phyloP scores from a whole-genome alignment of 2,329 filamentous ascomycete genomes.

The Ceratocystis harringtonii region DNA sequence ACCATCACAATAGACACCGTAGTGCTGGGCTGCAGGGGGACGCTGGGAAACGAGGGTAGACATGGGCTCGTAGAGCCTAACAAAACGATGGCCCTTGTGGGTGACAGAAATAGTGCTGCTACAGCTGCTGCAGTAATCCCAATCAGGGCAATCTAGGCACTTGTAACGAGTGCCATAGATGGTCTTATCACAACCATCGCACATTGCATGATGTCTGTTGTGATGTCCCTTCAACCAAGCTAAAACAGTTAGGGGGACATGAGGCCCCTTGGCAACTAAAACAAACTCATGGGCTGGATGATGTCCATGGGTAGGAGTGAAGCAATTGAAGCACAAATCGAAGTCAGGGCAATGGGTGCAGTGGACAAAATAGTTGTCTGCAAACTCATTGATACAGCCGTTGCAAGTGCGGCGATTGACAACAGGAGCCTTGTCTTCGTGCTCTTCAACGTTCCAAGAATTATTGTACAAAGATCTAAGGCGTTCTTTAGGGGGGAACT shows the following conservation, averaged over 20 bases:
- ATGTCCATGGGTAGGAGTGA: conserved; percentile 70
- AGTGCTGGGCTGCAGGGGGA: conserved; percentile 40
- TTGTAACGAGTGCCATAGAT: conserved; percentile 89
- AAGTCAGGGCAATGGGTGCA: conserved; percentile 78
- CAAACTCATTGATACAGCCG: conserved; percentile 42
- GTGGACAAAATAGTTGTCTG: conserved; percentile 68
- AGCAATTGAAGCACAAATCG: conserved; percentile 78
- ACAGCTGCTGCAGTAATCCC: conserved; percentile 82
- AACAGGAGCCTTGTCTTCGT: neutral
- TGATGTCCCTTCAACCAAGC: conserved; percentile 69
- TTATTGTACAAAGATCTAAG: neutral
- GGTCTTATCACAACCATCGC: conserved; percentile 74
- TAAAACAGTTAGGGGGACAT: neutral
- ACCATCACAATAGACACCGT: conserved; percentile 87
- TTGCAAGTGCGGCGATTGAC: conserved; percentile 53
- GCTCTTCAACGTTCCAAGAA: neutral
- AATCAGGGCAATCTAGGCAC: conserved; percentile 92
- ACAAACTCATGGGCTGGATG: conserved; percentile 74
- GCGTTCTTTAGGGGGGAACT: too few species aligned
- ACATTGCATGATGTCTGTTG: conserved; percentile 71
- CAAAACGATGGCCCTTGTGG: conserved; percentile 79
- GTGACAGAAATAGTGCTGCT: conserved; percentile 47
- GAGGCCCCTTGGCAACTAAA: conserved; percentile 24
- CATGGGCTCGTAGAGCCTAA: conserved; percentile 66
- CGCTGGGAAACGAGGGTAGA: conserved; percentile 21